A percentile compares a stretch with the other conserved stretches of the same genome.
Conservation (phyloP, 108 stramenopile genomes). For the Nannochloropsis gaditana region DNA sequence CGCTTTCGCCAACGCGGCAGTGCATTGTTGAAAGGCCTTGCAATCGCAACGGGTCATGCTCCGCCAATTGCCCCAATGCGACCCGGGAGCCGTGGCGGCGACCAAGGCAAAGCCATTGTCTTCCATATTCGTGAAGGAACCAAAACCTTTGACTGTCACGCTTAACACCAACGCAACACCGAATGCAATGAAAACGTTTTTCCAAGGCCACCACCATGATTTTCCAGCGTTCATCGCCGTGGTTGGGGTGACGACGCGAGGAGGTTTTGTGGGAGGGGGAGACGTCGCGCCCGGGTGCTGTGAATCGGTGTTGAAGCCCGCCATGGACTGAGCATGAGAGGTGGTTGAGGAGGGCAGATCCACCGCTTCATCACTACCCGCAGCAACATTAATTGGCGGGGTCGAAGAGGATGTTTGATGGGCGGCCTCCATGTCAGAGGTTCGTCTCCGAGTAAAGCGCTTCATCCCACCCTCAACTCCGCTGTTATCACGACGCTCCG, state of each 20-base stretch:
- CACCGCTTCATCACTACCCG: too few species aligned
- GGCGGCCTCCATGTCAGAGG: too few species aligned
- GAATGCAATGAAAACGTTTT: background rate
- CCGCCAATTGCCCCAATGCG: conserved; percentile 4
- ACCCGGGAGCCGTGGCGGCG: background rate
- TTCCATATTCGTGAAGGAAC: background rate
- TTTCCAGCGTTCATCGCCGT: background rate
- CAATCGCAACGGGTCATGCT: conserved; percentile 7
- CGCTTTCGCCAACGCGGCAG: background rate
- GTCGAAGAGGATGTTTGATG: too few species aligned
- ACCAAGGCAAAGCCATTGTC: conserved; percentile 6
- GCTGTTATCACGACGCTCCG: too few species aligned
- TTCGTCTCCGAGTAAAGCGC: too few species aligned
- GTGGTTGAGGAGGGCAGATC: too few species aligned
- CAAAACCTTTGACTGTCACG: background rate
- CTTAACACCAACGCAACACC: background rate
- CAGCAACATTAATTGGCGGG: too few species aligned
- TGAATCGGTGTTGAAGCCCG: too few species aligned
- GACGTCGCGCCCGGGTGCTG: background rate
- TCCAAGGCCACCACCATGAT: background rate
- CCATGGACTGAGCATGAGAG: too few species aligned
- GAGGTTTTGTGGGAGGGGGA: background rate
- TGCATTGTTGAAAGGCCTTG: conserved; percentile 15
- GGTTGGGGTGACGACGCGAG: background rate
- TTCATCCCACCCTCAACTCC: too few species aligned